Base-by-base conservation (phyloP, 1,284 basidiomycete genomes). In the Sporisorium graminicola region DNA sequence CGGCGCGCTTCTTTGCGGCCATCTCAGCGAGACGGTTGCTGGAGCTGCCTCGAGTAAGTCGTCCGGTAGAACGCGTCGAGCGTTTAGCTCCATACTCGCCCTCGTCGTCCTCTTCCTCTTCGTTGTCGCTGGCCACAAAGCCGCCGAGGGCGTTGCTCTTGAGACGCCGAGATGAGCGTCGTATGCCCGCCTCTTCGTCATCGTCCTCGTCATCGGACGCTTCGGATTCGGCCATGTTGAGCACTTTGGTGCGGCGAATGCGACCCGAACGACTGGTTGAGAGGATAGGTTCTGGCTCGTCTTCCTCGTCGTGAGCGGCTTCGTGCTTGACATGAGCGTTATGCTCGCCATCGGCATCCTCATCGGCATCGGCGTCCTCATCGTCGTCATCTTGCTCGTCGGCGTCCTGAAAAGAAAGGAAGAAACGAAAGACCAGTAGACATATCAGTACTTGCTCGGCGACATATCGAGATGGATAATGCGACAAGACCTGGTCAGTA, bases 111-210 rank as follows among this genome's bases (percentile, higher is more conserved):
- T 80, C 79, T 14, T 81, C 75, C n/a, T 74, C 69, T 12, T 82
- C 80, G 53, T 82, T 80, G 37, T 82, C 77, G 9, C 60, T 50
- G 10, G 77, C 81, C 16, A 83, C 80, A 49, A 82, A 82, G 50
- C 74, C 79, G n/a, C 57, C 74, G 16, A 81, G 61, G 14, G 74
- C 63, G 33, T 73, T 71, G 40, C 59, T 51, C 22, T 55, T 40
- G 56, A 74, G 62, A 20, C 51, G 37, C 5, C 51, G 56, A 27
- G 69, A 59, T 2, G 72, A 50, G 54, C 74, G 63, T 27, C 64
- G 66, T 14, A 53, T 64, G 6, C 43, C 63, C 4, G 29, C 59
- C 14, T 58, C 58, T 16, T 79, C 75, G 20, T 78, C 74, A 10
- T 64, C 63, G 26, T 77, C 70, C 29, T 69, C 64, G 42, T 58